A percentile compares a stretch with the other conserved stretches of the same genome.
Evolutionary conservation across 768 basidiomycete species (phyloP).

Genomic region (Chalciporus piperatus): DNA sequence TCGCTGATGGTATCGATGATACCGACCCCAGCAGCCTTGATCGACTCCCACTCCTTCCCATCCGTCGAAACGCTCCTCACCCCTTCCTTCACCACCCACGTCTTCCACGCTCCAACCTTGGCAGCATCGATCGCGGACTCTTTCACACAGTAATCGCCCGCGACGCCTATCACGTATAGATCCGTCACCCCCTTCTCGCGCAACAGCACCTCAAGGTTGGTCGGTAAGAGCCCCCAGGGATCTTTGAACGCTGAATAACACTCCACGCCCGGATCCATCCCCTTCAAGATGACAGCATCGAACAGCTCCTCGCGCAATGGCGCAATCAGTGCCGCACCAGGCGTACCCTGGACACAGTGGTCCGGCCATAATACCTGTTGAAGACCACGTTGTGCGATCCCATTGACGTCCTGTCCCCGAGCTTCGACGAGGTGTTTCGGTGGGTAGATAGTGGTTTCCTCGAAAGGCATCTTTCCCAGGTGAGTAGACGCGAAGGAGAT

Average conservation of each 20-base stretch:
- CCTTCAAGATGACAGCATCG: conserved; percentile 51
- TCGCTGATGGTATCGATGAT: conserved; percentile 30
- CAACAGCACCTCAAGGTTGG: conserved; percentile 46
- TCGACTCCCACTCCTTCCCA: conserved; percentile 36
- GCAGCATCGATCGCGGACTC: conserved; percentile 53
- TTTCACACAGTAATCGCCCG: conserved; percentile 78
- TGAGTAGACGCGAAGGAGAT: conserved; percentile 68
- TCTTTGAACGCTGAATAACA: conserved; percentile 81
- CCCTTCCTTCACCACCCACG: conserved; percentile 49
- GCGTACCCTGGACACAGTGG: conserved; percentile 65
- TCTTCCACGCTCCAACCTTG: conserved; percentile 43
- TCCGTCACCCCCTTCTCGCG: conserved; percentile 46
- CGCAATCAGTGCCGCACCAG: conserved; percentile 60
- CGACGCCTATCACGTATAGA: conserved; percentile 64
- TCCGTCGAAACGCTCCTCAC: conserved; percentile 40
- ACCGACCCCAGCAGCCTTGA: conserved; percentile 35
- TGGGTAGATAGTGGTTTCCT: conserved; percentile 37
- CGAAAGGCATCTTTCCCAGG: conserved; percentile 35
- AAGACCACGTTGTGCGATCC: conserved; percentile 24
- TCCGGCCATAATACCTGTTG: conserved; percentile 76
- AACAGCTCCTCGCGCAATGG: conserved; percentile 43
- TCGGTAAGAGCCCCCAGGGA: conserved; percentile 46
- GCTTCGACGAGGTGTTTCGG: conserved; percentile 32
- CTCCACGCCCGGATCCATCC: conserved; percentile 58
- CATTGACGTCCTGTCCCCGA: conserved; percentile 17